Conservation (phyloP, 352 stramenopile genomes). For the Pythium aquatile region DNA sequence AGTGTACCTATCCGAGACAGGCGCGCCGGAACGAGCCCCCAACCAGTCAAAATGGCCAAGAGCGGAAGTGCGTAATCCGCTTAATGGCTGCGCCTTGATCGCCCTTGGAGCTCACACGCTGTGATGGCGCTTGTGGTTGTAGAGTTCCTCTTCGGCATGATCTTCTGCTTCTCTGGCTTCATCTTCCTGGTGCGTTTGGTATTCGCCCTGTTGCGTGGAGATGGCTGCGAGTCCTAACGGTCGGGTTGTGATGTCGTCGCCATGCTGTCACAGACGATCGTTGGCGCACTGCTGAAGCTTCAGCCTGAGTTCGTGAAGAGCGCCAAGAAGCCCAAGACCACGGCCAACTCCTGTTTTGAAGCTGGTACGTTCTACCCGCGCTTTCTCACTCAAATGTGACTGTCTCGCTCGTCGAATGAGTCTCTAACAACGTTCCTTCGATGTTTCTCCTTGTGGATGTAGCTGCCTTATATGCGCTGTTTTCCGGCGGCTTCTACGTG, state of each 20-base stretch:
- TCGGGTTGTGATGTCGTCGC: too few species aligned
- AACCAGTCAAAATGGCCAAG: constrained; percentile 24
- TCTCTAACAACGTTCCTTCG: background rate
- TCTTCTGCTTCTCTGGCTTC: constrained; percentile 76
- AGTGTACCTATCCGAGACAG: background rate
- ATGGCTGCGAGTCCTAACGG: too few species aligned
- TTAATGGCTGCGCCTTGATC: background rate
- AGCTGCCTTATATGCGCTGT: constrained; percentile 60
- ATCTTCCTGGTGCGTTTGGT: constrained; percentile 61
- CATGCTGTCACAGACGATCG: constrained; percentile 45
- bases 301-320: constrained; percentile 72
- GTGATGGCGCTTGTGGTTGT: background rate
- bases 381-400: too few species aligned
- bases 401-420: background rate
- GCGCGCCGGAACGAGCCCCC: background rate
- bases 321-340: constrained; percentile 70
- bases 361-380: constrained; percentile 36
- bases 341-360: constrained; percentile 74
- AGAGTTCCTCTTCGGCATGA: constrained; percentile 77
- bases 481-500: constrained; percentile 46
- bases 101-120: background rate
- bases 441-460: background rate
- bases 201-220: background rate
- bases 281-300: constrained; percentile 71
- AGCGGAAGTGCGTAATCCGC: constrained; percentile 22